phyloP scores from a whole-genome alignment of 1,139 yeast genomes.

The Debaryomyces coudertii region DNA sequence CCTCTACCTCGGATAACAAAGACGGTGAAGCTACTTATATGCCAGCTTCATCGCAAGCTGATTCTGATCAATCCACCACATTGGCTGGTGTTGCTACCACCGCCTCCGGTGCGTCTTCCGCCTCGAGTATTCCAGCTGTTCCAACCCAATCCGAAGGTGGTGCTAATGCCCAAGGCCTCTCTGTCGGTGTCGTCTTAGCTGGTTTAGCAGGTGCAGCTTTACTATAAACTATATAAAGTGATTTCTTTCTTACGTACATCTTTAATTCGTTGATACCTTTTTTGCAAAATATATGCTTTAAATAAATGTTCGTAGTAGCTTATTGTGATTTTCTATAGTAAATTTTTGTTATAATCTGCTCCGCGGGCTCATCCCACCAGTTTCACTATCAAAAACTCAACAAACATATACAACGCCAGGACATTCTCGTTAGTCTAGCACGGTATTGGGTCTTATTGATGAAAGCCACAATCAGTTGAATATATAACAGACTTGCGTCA shows the following conservation, averaged over 20 bases:
- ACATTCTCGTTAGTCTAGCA: background rate
- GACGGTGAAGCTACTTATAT: slow-evolving; percentile 15
- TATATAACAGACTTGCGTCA: background rate
- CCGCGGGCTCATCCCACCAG: slow-evolving; percentile 6
- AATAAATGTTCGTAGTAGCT: background rate
- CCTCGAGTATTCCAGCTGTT: slow-evolving; percentile 30
- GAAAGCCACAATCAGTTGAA: background rate
- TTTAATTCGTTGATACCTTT: slow-evolving; percentile 11
- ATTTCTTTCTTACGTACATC: slow-evolving; percentile 7
- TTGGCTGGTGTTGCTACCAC: slow-evolving; percentile 25
- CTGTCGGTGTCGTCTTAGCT: slow-evolving; percentile 46
- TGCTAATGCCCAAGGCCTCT: slow-evolving; percentile 34
- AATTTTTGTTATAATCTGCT: slow-evolving; percentile 1
- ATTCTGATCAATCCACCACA: slow-evolving; percentile 21
- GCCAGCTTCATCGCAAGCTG: slow-evolving; percentile 15
- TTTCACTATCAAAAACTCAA: background rate
- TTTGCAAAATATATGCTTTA: slow-evolving; percentile 5
- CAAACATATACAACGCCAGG: background rate
- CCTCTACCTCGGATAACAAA: slow-evolving; percentile 9
- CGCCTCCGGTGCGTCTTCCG: slow-evolving; percentile 29
- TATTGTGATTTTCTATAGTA: background rate
- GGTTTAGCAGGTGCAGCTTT: slow-evolving; percentile 57
- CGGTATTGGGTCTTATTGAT: background rate
- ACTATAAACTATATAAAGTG: slow-evolving; percentile 27
- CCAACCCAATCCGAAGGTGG: slow-evolving; percentile 31